These are phyloP conservation scores for Rhodotorula taiwanensis DNA, from an alignment of 768 basidiomycete genomes.

Conservation along the genomic window DNA sequence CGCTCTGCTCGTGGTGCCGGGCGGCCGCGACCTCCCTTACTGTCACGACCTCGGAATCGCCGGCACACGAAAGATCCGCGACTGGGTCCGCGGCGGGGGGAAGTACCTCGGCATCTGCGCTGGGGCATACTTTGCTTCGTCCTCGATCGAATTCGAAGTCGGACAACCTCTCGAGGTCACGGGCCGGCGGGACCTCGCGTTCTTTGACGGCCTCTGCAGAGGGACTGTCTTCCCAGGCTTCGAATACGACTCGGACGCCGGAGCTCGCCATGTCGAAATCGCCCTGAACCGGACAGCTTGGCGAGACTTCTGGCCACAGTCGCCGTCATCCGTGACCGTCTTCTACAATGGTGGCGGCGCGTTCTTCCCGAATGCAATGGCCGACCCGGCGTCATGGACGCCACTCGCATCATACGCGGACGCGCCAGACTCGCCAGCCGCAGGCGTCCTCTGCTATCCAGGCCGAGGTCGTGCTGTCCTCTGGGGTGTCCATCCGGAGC, in stretches of 20 bases:
- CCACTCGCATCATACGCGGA: slow-evolving; percentile 48
- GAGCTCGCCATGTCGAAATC: slow-evolving; percentile 46
- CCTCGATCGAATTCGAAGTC: slow-evolving; percentile 47
- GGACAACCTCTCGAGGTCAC: slow-evolving; percentile 46
- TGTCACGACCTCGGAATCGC: slow-evolving; percentile 44
- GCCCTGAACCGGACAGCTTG: slow-evolving; percentile 39
- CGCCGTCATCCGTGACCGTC: slow-evolving; percentile 39
- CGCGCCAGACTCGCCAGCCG: slow-evolving; percentile 41
- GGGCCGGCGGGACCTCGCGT: slow-evolving; percentile 48
- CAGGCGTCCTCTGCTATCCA: slow-evolving; percentile 47
- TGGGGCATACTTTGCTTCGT: slow-evolving; percentile 54
- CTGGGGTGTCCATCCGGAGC: slow-evolving; percentile 59
- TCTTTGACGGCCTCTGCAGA: slow-evolving; percentile 48
- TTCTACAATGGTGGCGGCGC: slow-evolving; percentile 52
- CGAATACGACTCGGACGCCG: slow-evolving; percentile 49
- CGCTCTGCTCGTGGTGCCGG: slow-evolving; percentile 71
- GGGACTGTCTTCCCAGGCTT: slow-evolving; percentile 50
- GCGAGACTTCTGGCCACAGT: slow-evolving; percentile 35
- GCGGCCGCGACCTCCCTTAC: slow-evolving; percentile 51
- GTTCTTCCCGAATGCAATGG: slow-evolving; percentile 41
- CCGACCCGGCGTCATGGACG: not conserved
- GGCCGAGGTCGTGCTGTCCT: slow-evolving; percentile 53
- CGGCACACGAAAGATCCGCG: slow-evolving; percentile 52
- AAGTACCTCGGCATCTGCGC: slow-evolving; percentile 62
- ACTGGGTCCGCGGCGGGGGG: slow-evolving; percentile 64